A percentile compares a stretch with the other conserved stretches of the same genome.
Conservation (phyloP, 1,284 basidiomycete species). For the Thelephora terrestris region DNA sequence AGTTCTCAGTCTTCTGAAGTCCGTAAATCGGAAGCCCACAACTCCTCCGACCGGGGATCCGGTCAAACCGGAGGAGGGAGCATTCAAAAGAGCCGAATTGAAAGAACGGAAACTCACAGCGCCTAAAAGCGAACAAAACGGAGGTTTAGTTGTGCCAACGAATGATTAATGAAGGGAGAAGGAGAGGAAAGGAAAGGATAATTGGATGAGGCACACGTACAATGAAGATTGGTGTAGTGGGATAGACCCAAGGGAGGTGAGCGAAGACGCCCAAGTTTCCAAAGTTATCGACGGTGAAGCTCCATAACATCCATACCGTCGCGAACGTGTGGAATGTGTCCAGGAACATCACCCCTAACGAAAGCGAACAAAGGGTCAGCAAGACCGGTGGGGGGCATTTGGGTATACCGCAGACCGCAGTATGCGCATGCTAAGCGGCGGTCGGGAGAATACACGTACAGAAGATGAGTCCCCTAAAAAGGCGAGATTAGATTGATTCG, state of each 20-base stretch:
- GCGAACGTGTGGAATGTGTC: slow-evolving; percentile 24
- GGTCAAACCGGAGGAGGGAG: background rate
- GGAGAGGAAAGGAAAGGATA: slow-evolving; percentile 1
- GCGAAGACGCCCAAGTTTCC: slow-evolving; percentile 16
- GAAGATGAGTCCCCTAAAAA: too few relatives aligned
- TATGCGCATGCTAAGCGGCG: too few relatives aligned
- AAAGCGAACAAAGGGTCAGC: background rate
- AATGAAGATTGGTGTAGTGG: slow-evolving; percentile 21
- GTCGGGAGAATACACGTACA: too few relatives aligned
- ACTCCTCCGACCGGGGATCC: background rate
- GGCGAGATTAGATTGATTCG: too few relatives aligned
- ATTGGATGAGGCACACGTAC: slow-evolving; percentile 10
- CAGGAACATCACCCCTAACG: slow-evolving; percentile 6
- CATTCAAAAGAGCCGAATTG: background rate
- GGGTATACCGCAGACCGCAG: background rate
- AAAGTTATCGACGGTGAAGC: slow-evolving; percentile 23
- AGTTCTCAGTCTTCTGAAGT: background rate
- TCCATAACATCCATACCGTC: slow-evolving; percentile 25
- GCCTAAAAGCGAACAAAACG: background rate
- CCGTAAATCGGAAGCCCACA: too few relatives aligned
- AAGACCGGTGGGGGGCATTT: background rate
- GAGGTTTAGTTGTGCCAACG: background rate
- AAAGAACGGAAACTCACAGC: background rate
- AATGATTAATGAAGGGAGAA: too few relatives aligned
- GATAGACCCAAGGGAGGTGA: slow-evolving; percentile 23